Conservation (phyloP, 2,329 filamentous ascomycete genomes). For the Botrytis galanthina region DNA sequence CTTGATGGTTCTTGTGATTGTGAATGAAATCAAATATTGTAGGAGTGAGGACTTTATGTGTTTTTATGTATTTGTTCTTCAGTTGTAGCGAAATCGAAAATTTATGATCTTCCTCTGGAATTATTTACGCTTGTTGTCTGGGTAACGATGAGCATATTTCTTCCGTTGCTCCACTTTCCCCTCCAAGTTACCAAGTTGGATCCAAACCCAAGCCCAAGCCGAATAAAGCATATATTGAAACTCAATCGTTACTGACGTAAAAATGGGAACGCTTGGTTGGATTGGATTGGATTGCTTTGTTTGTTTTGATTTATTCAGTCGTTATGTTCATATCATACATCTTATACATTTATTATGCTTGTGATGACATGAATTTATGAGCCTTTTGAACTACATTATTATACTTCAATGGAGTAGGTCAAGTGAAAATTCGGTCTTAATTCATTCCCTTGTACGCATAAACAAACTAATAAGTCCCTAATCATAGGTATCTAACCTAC, state of each 20-base stretch:
- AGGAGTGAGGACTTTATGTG: slow-evolving; percentile 9
- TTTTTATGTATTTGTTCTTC: slow-evolving; percentile 15
- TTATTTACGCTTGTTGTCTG: slow-evolving; percentile 16
- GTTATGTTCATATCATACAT: background rate
- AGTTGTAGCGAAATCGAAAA: slow-evolving; percentile 11
- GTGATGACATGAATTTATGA: background rate
- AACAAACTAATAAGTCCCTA: background rate
- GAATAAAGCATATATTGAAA: background rate
- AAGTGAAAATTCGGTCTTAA: background rate
- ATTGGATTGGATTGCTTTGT: background rate
- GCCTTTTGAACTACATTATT: background rate
- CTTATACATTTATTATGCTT: background rate
- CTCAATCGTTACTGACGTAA: background rate
- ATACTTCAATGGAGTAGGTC: background rate
- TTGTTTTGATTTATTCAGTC: slow-evolving; percentile 1
- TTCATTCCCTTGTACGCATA: background rate
- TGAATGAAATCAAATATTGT: slow-evolving; percentile 1
- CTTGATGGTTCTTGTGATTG: background rate
- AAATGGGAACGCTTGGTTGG: background rate
- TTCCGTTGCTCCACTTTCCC: slow-evolving; percentile 14
- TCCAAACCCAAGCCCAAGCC: background rate
- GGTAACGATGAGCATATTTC: slow-evolving; percentile 10
- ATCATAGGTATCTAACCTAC: slow-evolving; percentile 26
- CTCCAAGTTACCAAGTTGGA: background rate
- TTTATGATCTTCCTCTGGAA: slow-evolving; percentile 14